Evolutionary conservation across 495 filamentous ascomycete species (phyloP), one percentile per base, ranked within the genome.

Genomic region (Lepraria neglecta): DNA sequence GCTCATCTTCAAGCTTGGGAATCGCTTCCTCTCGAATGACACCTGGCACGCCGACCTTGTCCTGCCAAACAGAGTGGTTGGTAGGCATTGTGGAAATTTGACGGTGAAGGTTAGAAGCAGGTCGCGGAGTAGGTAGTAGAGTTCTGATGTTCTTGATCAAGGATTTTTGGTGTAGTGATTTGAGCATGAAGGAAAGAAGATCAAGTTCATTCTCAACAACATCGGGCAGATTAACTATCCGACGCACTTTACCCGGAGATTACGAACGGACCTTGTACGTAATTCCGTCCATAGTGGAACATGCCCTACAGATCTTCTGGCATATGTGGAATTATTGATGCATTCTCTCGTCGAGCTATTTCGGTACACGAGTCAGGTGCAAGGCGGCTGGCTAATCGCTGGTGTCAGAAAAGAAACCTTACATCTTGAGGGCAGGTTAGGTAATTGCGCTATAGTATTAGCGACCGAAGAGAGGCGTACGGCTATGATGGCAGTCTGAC

Each of bases 41-140:
- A 50, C 64, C 61, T 12, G 67, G 64, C 3, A 67, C 64, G 59
- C 58, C 60, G 56, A 43, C 17, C 3, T 63, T 56, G 58, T 71
- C 70, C 56, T 69, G 69, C 69, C 69, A 64, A 27, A 51, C 56
- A 31, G 46, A 47, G 57, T 30, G 61, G 57, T 59, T 60, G 57
- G 45, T 54, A 28, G 60, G 56, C 56, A 56, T 53, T 31, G 47
- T 42, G n/a, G n/a, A 59, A n/a, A n/a, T n/a, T n/a, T n/a, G 7
- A 4, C 35, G 21, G 15, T 48, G 56, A 59, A 46, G 24, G 40
- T 24, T 19, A 59, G 38, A 59, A 46, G 56, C 56, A 59, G 56
- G 28, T 31, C 9, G 24, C 38, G 6, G 19, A 24, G 43, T 59
- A 30, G 56, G 47, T 27, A 15, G 31, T 28, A 47, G 43, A 48